Base-by-base conservation (phyloP, 306 rosid species). In the Castanospermum australe region DNA sequence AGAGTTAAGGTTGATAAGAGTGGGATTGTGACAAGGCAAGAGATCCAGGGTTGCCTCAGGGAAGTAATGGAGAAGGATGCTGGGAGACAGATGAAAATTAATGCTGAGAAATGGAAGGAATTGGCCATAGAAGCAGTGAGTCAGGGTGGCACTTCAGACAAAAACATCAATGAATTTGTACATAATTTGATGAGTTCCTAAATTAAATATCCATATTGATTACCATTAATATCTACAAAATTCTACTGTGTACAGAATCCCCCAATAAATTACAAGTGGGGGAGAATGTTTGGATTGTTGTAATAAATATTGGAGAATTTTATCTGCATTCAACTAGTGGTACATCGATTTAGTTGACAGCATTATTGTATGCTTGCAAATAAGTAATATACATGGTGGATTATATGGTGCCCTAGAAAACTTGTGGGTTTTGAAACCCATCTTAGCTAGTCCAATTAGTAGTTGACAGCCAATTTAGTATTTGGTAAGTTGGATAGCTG, bases 121-220 rank as follows among this genome's bases (percentile, higher is more conserved):
- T 74, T 79, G 55, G 84, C 87, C 28, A 0, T 79, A 5, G 84
- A 83, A 59, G 86, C 86, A 69, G 52, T 80, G 1, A 68, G 73
- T 59, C 15, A 79, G 11, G 90, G 88, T 52, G 89, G 92, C 25
- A 82, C 86, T 75, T 86, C 92, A 50, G 86, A 84, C 69, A 66
- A 63, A n/a, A 86, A 84, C 52, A 86, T 82, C 71, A 73, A 80
- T 68, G 48, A 69, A 17, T 84, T 89, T 75, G 24, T 86, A 28
- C 75, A 84, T 15, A 47, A 5, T 32, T 13, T 83, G 52, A 78
- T 22, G 15, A 78, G 47, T 50, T 66, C 77, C 38, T 66, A 55
- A 82, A 30, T 24, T 41, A 33, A 25, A 28, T 17, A 57, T 68
- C 15, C 22, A 48, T 42, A 14, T 54, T 4, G 33, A 50, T 63